These are phyloP conservation scores for Albizia julibrissin DNA, from an alignment of 306 rosid species.

Conservation along the genomic window DNA sequence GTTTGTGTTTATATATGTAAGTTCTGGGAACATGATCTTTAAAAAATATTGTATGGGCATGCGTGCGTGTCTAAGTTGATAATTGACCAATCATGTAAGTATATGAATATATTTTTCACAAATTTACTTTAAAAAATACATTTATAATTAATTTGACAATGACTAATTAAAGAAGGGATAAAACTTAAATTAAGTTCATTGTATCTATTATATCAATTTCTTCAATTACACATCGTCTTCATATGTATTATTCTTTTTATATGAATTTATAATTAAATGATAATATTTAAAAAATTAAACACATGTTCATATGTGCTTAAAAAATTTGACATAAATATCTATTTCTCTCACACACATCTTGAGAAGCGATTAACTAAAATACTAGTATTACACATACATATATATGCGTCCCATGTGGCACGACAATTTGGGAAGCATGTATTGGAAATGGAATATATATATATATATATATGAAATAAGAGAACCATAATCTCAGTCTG, in stretches of 20 bases:
- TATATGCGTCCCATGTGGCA: background rate
- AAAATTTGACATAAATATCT: too few species aligned
- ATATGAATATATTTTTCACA: background rate
- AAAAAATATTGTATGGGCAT: background rate
- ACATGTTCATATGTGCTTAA: too few species aligned
- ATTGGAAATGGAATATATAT: background rate
- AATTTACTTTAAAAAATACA: background rate
- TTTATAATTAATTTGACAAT: background rate
- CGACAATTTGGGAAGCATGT: background rate
- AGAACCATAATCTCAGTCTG: background rate
- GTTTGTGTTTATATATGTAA: background rate
- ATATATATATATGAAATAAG: background rate
- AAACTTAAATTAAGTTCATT: too few species aligned
- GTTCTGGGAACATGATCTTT: background rate
- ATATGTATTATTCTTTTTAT: too few species aligned
- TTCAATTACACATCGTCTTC: too few species aligned
- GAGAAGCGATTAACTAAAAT: background rate
- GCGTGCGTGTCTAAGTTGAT: background rate
- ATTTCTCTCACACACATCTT: background rate
- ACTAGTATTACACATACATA: background rate
- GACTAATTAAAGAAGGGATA: background rate
- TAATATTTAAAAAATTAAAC: too few species aligned
- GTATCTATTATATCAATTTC: too few species aligned
- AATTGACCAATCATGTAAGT: background rate
- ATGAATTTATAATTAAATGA: too few species aligned